These are phyloP conservation scores for Volvox carteri DNA, from an alignment of 163 green algal genomes.

Conservation along the genomic window DNA sequence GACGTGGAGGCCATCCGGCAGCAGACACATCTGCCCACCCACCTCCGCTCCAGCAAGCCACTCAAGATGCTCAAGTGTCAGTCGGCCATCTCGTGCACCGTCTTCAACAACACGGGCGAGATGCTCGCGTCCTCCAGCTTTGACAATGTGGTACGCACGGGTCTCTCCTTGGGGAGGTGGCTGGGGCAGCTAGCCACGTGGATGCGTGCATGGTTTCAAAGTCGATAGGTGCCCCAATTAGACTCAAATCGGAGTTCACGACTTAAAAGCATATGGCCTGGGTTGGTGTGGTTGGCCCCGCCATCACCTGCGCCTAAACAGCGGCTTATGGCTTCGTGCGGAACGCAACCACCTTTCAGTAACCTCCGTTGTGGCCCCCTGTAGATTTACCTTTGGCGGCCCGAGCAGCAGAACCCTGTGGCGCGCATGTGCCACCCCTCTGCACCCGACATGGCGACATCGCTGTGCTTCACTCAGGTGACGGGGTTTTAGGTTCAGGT, in stretches of 20 bases:
- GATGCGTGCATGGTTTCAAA: no score
- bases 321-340: no score
- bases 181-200: no score
- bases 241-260: no score
- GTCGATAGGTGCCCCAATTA: no score
- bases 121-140: slow-evolving; percentile 27
- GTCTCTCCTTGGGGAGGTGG: no score
- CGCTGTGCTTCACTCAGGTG: slow-evolving; percentile 40
- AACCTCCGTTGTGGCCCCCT: no score
- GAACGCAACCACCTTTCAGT: no score
- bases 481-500: no score
- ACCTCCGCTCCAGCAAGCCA: slow-evolving; percentile 27
- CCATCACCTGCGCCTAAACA: no score
- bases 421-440: slow-evolving; percentile 47
- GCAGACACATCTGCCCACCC: not conserved
- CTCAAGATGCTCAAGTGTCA: slow-evolving; percentile 37
- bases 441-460: slow-evolving; percentile 31
- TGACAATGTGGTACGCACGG: slow-evolving; percentile 14
- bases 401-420: slow-evolving; percentile 30
- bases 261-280: no score
- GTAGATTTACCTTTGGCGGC: slow-evolving; percentile 47
- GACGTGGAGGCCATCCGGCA: slow-evolving; percentile 30
- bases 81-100: slow-evolving; percentile 32
- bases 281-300: no score
- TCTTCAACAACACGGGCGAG: slow-evolving; percentile 25